phyloP scores from a whole-genome alignment of 148 eudicot species.

The Rhododendron kiyosumense region DNA sequence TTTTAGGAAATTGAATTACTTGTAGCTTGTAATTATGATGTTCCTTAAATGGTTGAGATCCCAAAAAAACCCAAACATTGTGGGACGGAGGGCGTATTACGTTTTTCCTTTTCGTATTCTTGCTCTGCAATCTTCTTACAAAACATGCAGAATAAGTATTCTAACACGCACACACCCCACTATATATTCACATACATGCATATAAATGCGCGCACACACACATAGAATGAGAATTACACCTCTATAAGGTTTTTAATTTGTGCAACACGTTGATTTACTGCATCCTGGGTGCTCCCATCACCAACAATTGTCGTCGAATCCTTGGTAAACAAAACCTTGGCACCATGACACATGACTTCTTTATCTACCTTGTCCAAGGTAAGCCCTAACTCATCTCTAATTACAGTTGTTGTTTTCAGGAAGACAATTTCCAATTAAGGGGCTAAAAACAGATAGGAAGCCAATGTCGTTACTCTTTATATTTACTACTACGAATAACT shows the following conservation, averaged over 20 bases:
- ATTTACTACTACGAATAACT: background rate
- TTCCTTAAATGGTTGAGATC: too few species aligned
- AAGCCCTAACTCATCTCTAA: constrained; percentile 57
- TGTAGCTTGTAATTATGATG: too few species aligned
- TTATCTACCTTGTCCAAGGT: constrained; percentile 38
- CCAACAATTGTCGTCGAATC: too few species aligned
- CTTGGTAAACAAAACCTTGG: constrained; percentile 12
- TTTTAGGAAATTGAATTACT: too few species aligned
- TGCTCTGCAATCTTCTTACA: constrained; percentile 24
- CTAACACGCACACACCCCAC: background rate
- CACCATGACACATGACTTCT: constrained; percentile 53
- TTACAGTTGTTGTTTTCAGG: constrained; percentile 34
- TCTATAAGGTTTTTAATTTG: too few species aligned
- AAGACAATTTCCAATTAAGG: background rate
- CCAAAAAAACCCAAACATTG: too few species aligned
- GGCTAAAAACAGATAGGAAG: background rate
- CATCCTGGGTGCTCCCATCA: too few species aligned
- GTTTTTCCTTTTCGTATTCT: too few species aligned
- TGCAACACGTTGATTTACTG: too few species aligned
- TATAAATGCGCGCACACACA: background rate
- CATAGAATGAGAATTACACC: constrained; percentile 9
- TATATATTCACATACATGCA: background rate
- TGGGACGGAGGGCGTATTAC: too few species aligned
- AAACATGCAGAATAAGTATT: background rate
- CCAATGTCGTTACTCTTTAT: background rate